Base-by-base conservation (phyloP, 129 eudicot genomes). In the Chrysanthemum makinoi region DNA sequence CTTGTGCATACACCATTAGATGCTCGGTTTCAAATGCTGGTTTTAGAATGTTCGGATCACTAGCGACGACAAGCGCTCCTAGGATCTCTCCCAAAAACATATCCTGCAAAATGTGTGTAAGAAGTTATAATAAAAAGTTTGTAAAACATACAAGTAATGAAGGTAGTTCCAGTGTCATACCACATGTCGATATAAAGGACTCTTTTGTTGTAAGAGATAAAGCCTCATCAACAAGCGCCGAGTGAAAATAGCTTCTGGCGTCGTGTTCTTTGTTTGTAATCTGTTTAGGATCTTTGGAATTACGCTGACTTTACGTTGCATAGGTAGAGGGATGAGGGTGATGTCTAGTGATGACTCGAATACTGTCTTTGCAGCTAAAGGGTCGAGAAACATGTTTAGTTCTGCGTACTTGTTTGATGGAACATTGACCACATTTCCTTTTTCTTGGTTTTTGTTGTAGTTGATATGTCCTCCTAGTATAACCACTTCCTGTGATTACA, bases 321-420 rank as follows among this genome's bases (percentile, higher is more conserved):
- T 70, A 55, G 54, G 33, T 49, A 85, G 87, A 8, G 97, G 95
- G 73, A 90, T 81, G 52, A 90, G 83, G 9, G 89, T 90, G 75
- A 87, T 73, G 46, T 75, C 70, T 48, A 85, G 83, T 18, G 62
- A 68, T 44, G 97, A 87, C 15, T 81, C 86, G 28, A 87, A 58
- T 8, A 90, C 88, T 6, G 77, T 81, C 65, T 87, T 85, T 51
- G 97, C 97, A 33, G 97, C 95, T 68, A 85, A 72, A 48, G 97
- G 89, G 53, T 90, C 97, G 17, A 90, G 88, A 72, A 87, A 87
- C 91, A 90, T 83, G 66, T 90, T 90, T 50, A 87, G 74, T 74
- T 90, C 97, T 20, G 91, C 88, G 68, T 75, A 83, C 65, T 75
- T 67, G 56, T 87, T 90, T 73, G 82, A 84, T 70, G 88, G 90